Percentiles rank a stretch among this genome's conserved stretches.
Evolutionary conservation across 371 early-diverging fungal genomes (phyloP).

Genomic region (Apophysomyces trapeziformis): DNA sequence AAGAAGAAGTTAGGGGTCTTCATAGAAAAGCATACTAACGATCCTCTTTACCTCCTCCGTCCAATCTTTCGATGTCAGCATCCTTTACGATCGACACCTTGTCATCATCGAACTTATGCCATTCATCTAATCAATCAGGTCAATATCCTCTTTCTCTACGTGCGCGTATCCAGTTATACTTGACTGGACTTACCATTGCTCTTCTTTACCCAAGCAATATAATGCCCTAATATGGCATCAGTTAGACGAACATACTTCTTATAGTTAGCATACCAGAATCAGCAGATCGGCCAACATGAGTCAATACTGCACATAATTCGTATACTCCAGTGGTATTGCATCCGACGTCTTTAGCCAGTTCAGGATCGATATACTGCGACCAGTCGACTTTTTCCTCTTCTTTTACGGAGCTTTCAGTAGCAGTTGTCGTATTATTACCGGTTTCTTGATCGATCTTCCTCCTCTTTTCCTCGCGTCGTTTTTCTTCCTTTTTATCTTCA

Average conservation of each 20-base stretch:
- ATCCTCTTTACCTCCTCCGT: slow-evolving; percentile 76
- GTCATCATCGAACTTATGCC: slow-evolving; percentile 97
- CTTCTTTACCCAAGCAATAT: slow-evolving; percentile 89
- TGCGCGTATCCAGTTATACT: not conserved
- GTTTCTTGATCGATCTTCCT: slow-evolving; percentile 55
- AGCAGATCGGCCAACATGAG: slow-evolving; percentile 86
- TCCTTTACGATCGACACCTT: slow-evolving; percentile 83
- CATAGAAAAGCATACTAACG: too few species aligned
- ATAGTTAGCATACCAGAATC: slow-evolving; percentile 61
- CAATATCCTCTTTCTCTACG: not conserved
- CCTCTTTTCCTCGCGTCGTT: slow-evolving; percentile 68
- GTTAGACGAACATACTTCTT: not conserved
- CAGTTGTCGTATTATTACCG: slow-evolving; percentile 15
- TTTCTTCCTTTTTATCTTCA: slow-evolving; percentile 75
- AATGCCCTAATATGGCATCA: slow-evolving; percentile 68
- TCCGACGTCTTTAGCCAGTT: slow-evolving; percentile 79
- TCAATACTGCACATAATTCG: slow-evolving; percentile 83
- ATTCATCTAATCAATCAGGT: slow-evolving; percentile 56
- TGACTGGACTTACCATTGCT: slow-evolving; percentile 37
- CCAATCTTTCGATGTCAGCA: slow-evolving; percentile 89
- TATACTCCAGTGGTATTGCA: slow-evolving; percentile 82
- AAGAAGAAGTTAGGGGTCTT: not conserved
- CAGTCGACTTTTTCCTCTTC: slow-evolving; percentile 47
- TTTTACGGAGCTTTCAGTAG: slow-evolving; percentile 20
- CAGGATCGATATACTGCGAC: slow-evolving; percentile 67